Base-by-base conservation (phyloP, 352 stramenopile genomes). In the Discostella stelligera region DNA sequence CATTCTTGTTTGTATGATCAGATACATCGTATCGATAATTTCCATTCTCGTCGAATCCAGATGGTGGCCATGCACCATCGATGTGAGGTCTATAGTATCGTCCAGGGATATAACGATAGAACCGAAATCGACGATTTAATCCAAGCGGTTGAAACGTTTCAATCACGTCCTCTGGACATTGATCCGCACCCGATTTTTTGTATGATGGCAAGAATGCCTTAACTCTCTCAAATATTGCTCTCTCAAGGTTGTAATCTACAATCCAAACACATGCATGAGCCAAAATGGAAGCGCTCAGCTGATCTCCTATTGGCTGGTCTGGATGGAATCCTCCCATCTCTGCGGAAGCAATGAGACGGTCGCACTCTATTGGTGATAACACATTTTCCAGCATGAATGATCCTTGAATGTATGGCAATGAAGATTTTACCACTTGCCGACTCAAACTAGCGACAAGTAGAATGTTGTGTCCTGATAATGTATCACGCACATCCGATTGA, bases 51-150 rank as follows among this genome's bases (percentile, higher is more conserved):
- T 74, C 74, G 41, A 84, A 71, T n/a, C 62, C 71, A 23, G 69
- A 84, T 21, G 21, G 67, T 16, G 76, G 80, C 80, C 80, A 87
- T 16, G 80, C 74, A 52, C 80, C 80, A 70, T 86, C 63, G 41
- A 83, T 79, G 49, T 85, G 66, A 10, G 82, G 71, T 27, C 74
- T 62, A 59, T 85, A 89, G 30, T 77, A 81, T 18, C 69, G 65
- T 20, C 66, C 61, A 2, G 66, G 55, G 0, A 77, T 56, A 56
- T 89, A 87, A 16, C 71, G 25, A 69, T 89, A 87, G 11, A 84
- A 66, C 18, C 80, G 61, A 64, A 75, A 87, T 5, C 77, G 60
- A 13, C 68, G 37, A 69, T 89, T 89, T 9, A 89, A 37, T 46
- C 83, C 83, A 21, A 82, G 37, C 18, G 74, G 71, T 37, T 70